Conservation (phyloP, 1,284 basidiomycete species). For the Sanghuangporus weigelae region DNA sequence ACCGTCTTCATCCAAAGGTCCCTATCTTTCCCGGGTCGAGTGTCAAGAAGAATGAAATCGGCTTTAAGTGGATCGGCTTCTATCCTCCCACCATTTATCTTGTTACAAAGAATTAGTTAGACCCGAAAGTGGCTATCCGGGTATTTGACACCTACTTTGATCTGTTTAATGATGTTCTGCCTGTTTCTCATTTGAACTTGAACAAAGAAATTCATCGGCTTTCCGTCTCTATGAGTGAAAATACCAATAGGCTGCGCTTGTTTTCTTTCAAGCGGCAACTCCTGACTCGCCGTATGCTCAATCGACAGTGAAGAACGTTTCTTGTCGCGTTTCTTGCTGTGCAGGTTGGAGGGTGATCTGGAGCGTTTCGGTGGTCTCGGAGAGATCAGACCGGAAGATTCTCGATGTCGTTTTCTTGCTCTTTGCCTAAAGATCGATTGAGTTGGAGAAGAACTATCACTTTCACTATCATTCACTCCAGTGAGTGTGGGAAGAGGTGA, state of each 20-base stretch:
- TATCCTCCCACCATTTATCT: constrained; percentile 52
- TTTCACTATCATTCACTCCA: not conserved
- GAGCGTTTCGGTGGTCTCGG: not conserved
- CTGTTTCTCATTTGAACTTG: constrained; percentile 19
- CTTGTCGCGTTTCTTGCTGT: constrained; percentile 2
- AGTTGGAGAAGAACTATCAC: constrained; percentile 1
- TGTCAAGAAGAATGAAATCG: constrained; percentile 52
- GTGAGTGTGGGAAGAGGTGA: not conserved
- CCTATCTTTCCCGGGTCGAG: constrained; percentile 42
- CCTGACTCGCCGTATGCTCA: not conserved
- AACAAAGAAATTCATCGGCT: constrained; percentile 16
- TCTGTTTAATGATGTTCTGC: constrained; percentile 36
- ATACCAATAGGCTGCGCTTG: not conserved
- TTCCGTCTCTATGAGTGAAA: constrained; percentile 8
- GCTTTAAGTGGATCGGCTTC: constrained; percentile 45
- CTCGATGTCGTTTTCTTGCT: constrained; percentile 4
- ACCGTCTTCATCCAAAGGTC: constrained; percentile 36
- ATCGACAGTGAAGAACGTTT: not conserved
- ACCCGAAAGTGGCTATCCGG: not conserved
- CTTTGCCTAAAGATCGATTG: constrained; percentile 7
- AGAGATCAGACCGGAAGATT: not conserved
- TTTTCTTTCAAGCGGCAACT: not conserved
- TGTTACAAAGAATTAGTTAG: constrained; percentile 32
- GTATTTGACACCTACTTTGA: constrained; percentile 42
- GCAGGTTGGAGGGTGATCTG: not conserved